Evolutionary conservation across 129 eudicot species (phyloP).

Genomic region (Pulicaria dysenterica): DNA sequence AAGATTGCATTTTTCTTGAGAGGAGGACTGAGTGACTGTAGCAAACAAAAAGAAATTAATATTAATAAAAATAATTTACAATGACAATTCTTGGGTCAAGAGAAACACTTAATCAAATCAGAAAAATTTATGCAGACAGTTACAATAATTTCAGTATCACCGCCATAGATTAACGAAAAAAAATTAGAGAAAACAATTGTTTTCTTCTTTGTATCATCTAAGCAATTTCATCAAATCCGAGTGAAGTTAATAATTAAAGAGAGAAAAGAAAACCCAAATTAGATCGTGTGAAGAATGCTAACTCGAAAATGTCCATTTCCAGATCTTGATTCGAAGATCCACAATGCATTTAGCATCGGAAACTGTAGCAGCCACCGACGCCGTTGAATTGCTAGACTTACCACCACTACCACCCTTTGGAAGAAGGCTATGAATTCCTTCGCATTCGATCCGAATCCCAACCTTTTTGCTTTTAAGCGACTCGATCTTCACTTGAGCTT

Average conservation of each 20-base stretch:
- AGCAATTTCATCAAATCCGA: constrained; percentile 20
- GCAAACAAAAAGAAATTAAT: neutral
- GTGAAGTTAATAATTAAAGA: neutral
- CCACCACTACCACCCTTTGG: constrained; percentile 47
- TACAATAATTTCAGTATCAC: constrained; percentile 26
- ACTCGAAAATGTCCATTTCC: constrained; percentile 74
- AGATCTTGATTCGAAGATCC: constrained; percentile 90
- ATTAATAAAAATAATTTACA: constrained; percentile 11
- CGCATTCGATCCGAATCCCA: constrained; percentile 71
- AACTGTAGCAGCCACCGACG: constrained; percentile 50
- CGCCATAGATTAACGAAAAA: constrained; percentile 21
- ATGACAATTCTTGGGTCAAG: constrained; percentile 21
- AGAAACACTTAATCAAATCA: constrained; percentile 24
- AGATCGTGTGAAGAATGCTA: constrained; percentile 13
- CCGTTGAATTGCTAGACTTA: constrained; percentile 34
- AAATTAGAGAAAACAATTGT: constrained; percentile 12
- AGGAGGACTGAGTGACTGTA: neutral
- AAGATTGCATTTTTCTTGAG: neutral
- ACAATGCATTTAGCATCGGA: constrained; percentile 72
- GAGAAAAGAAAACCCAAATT: neutral
- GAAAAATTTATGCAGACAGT: constrained; percentile 20
- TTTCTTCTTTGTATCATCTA: constrained; percentile 15
- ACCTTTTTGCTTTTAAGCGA: constrained; percentile 54
- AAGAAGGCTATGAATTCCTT: constrained; percentile 58
- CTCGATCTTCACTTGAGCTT: constrained; percentile 62